These are phyloP conservation scores for Hymenochaete sp. DNA, from an alignment of 1,284 basidiomycete genomes.

Conservation along the genomic window DNA sequence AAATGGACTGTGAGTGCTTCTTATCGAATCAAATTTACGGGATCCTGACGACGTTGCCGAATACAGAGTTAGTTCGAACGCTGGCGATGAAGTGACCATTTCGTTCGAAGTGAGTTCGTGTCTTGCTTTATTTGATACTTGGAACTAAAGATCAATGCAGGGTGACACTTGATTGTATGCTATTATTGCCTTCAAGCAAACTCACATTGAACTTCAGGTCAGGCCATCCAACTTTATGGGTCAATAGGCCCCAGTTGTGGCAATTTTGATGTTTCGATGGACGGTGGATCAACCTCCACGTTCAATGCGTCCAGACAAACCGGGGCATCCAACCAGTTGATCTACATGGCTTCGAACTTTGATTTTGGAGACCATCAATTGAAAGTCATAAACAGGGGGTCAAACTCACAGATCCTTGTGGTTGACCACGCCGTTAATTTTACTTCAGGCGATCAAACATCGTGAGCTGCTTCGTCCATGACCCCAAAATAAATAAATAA, in stretches of 20 bases:
- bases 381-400: slow-evolving; percentile 5
- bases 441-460: background rate
- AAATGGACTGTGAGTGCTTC: slow-evolving; percentile 9
- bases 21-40: background rate
- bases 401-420: slow-evolving; percentile 4
- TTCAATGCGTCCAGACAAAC: slow-evolving; percentile 27
- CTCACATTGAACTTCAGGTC: slow-evolving; percentile 22
- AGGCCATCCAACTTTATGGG: slow-evolving; percentile 33
- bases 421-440: slow-evolving; percentile 7
- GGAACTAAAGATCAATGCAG: background rate
- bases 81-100: slow-evolving; percentile 10
- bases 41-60: background rate
- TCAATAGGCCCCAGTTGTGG: slow-evolving; percentile 31
- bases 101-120: slow-evolving; percentile 11
- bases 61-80: slow-evolving; percentile 6
- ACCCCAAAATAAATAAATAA: too few relatives aligned
- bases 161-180: background rate
- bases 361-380: slow-evolving; percentile 17
- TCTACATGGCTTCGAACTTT: slow-evolving; percentile 31
- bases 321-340: slow-evolving; percentile 29
- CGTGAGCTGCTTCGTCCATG: too few relatives aligned
- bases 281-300: slow-evolving; percentile 24
- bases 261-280: slow-evolving; percentile 30
- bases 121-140: background rate
- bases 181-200: background rate